Conservation (phyloP, 2,329 filamentous ascomycete species). For the Epichloe typhina region DNA sequence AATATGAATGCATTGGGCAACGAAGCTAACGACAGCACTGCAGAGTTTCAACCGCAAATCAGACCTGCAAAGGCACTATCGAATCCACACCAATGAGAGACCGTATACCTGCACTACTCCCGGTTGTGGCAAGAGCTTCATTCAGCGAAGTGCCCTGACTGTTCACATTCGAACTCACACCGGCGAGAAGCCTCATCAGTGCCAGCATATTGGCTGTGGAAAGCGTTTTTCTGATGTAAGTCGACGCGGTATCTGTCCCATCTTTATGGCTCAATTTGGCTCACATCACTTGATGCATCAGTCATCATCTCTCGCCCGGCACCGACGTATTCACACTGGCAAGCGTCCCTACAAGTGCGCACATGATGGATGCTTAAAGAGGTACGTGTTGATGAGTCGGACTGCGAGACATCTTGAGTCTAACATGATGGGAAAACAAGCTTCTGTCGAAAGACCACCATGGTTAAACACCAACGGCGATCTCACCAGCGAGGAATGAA, state of each 20-base stretch:
- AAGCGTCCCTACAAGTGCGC: slow-evolving; percentile 53
- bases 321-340: slow-evolving; percentile 52
- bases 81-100: slow-evolving; percentile 59
- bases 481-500: slow-evolving; percentile 47
- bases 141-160: slow-evolving; percentile 55
- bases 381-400: slow-evolving; percentile 20
- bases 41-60: slow-evolving; percentile 64
- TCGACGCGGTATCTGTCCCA: slow-evolving; percentile 6
- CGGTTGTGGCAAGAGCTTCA: slow-evolving; percentile 57
- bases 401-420: not conserved
- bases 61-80: slow-evolving; percentile 55
- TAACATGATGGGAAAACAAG: slow-evolving; percentile 22
- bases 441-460: slow-evolving; percentile 60
- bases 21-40: not conserved
- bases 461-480: slow-evolving; percentile 53
- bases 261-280: not conserved
- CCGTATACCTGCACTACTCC: slow-evolving; percentile 49
- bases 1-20: not conserved
- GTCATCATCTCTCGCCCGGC: slow-evolving; percentile 53
- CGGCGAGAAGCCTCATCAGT: slow-evolving; percentile 59
- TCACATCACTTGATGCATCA: slow-evolving; percentile 16
- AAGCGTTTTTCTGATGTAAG: slow-evolving; percentile 59
- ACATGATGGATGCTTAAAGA: slow-evolving; percentile 49
- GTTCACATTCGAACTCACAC: slow-evolving; percentile 60
- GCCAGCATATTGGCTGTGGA: slow-evolving; percentile 49